These are phyloP conservation scores for Pleurotus salmoneostramineus DNA, from an alignment of 768 basidiomycete genomes.

Conservation along the genomic window DNA sequence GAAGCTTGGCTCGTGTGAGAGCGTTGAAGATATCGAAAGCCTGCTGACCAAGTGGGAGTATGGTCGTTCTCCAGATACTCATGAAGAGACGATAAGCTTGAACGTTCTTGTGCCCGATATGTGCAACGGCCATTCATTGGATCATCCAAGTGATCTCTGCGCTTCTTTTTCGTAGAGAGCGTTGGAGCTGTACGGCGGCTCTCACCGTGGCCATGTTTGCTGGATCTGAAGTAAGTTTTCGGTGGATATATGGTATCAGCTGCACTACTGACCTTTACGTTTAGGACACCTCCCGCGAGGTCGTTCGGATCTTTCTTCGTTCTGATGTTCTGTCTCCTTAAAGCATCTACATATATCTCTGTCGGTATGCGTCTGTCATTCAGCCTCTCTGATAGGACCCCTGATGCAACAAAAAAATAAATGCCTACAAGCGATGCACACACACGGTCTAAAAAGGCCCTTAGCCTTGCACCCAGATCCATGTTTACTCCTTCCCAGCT, in stretches of 20 bases:
- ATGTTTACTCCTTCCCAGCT: no score
- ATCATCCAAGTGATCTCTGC: background rate
- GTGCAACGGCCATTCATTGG: no score
- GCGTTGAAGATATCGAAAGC: conserved; percentile 41
- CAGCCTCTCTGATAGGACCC: background rate
- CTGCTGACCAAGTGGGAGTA: conserved; percentile 24
- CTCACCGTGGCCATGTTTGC: background rate
- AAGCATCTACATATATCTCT: background rate
- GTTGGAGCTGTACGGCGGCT: background rate
- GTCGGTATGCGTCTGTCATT: background rate
- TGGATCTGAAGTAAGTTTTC: background rate
- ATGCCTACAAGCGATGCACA: no score
- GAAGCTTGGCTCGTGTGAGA: conserved; percentile 35
- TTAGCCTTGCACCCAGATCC: no score
- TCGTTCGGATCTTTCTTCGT: background rate
- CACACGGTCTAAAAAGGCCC: no score
- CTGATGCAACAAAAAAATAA: background rate
- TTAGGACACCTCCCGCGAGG: background rate
- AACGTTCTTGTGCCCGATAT: no score
- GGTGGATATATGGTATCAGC: background rate
- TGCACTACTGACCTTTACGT: background rate
- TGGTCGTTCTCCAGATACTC: background rate
- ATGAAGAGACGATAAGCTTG: no score
- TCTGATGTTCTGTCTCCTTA: background rate
- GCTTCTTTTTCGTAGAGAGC: background rate